A percentile compares a stretch with the other conserved stretches of the same genome.
Evolutionary conservation across 1,139 yeast genomes (phyloP).

Genomic region (Geotrichum fermentans): DNA sequence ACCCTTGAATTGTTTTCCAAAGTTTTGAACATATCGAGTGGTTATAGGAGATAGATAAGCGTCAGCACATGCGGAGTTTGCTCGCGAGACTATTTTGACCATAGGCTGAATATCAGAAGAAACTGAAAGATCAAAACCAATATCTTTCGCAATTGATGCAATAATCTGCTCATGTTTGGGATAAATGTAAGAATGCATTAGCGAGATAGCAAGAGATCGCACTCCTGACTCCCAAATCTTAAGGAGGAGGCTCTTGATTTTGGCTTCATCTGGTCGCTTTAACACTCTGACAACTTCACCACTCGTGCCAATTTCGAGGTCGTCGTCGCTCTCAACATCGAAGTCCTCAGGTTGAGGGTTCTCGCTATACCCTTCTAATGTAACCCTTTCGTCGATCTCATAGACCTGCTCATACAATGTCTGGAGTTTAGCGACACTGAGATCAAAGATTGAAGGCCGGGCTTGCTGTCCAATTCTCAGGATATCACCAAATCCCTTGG

Average conservation of each 20-base stretch:
- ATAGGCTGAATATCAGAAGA: constrained; percentile 66
- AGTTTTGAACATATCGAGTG: constrained; percentile 53
- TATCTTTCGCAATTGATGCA: constrained; percentile 51
- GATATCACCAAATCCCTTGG: constrained; percentile 63
- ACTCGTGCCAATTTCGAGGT: constrained; percentile 50
- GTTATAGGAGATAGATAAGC: constrained; percentile 75
- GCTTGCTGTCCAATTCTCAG: constrained; percentile 68
- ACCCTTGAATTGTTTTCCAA: constrained; percentile 56
- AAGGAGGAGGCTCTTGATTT: constrained; percentile 42
- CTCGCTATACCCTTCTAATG: constrained; percentile 61
- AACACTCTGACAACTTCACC: constrained; percentile 60
- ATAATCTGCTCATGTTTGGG: constrained; percentile 60
- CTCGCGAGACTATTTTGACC: constrained; percentile 64
- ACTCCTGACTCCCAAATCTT: constrained; percentile 51
- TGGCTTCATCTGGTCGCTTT: constrained; percentile 44
- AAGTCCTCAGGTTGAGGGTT: constrained; percentile 44
- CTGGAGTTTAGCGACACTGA: constrained; percentile 54
- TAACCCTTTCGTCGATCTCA: constrained; percentile 69
- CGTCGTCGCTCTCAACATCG: constrained; percentile 32
- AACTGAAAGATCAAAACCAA: constrained; percentile 65
- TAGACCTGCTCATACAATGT: constrained; percentile 59
- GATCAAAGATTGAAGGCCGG: constrained; percentile 63
- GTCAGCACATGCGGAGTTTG: constrained; percentile 70
- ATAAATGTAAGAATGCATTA: constrained; percentile 65
- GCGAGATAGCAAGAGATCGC: constrained; percentile 60